Base-by-base conservation (phyloP, 225 moss, liverwort and hornwort species). In the Sphagnum contortum region DNA sequence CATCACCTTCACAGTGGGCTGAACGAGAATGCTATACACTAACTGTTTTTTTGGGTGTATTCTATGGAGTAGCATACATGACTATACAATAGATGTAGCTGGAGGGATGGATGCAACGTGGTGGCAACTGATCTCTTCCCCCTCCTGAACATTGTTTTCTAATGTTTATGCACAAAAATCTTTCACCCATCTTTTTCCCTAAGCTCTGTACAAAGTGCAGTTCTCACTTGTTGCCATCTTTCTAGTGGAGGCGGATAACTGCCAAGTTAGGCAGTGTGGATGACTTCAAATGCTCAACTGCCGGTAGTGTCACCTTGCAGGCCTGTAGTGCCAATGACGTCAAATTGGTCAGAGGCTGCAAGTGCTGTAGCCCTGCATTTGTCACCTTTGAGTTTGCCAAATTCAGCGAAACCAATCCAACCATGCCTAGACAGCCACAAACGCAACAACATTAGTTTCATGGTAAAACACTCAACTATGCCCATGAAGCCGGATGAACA, bases 291-390 rank as follows among this genome's bases (percentile, higher is more conserved):
- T 73, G 81, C 63, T 89, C 83, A 49, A 94, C 88, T 12, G 94
- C 94, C 5, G 77, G 66, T 13, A 72, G 80, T 14, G 88, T 91
- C 66, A 89, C 85, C 73, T 82, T 91, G 81, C 94, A 94, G 62
- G 70, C 84, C 68, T 91, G 94, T 68, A 94, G 83, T 59, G 91
- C 81, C 74, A 94, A 71, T 50, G 88, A 94, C 3, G 90, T 87
- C 77, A 94, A 69, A 69, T 80, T 91, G 65, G 79, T 94, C 68
- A 94, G 66, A 45, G 84, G 87, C 64, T 75, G 79, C 62, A 94
- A 65, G 74, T 94, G 81, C 60, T 78, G 87, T 56, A 94, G 68
- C 48, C 94, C 94, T 11, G 94, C 88, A 71, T 91, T 94, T 50
- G 94, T 94, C 60, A 94, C 81, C 57, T 81, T 79, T 64, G 94